phyloP scores from a whole-genome alignment of 179 eudicot species.

The Corrigiola litoralis region DNA sequence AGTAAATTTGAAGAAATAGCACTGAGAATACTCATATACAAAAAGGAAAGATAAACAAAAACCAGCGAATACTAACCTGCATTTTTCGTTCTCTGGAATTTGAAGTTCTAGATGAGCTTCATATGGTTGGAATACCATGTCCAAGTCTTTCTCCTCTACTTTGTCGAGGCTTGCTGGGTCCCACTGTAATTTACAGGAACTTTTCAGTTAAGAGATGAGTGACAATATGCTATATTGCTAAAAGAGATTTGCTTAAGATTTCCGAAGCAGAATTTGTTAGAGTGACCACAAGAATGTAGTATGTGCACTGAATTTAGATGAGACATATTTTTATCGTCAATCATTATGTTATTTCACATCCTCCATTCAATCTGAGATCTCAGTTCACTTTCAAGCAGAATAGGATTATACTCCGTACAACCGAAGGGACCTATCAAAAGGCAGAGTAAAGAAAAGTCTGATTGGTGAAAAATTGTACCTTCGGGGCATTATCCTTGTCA shows the following conservation, averaged over 20 bases:
- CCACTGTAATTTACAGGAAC: constrained; percentile 48
- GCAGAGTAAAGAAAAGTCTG: not conserved
- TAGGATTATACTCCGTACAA: not conserved
- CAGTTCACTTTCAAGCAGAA: not conserved
- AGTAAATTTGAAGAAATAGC: no score
- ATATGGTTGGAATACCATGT: constrained; percentile 65
- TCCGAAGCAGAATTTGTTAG: no score
- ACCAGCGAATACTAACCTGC: constrained; percentile 41
- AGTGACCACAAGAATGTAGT: no score
- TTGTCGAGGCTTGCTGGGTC: constrained; percentile 69
- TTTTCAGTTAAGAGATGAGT: not conserved
- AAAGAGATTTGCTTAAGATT: no score
- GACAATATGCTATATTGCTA: no score
- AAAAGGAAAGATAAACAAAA: not conserved
- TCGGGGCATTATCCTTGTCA: constrained; percentile 90
- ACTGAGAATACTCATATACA: not conserved
- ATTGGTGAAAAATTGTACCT: constrained; percentile 35
- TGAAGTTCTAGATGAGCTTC: constrained; percentile 68
- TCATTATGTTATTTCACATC: no score
- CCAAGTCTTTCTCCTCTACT: constrained; percentile 49
- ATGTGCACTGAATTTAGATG: no score
- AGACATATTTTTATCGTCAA: no score
- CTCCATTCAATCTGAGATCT: not conserved
- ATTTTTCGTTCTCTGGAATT: constrained; percentile 59
- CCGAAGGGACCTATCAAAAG: not conserved